A percentile compares a stretch with the other conserved stretches of the same genome.
Conservation (phyloP, 129 eudicot species). For the Chrysanthemum seticuspe region DNA sequence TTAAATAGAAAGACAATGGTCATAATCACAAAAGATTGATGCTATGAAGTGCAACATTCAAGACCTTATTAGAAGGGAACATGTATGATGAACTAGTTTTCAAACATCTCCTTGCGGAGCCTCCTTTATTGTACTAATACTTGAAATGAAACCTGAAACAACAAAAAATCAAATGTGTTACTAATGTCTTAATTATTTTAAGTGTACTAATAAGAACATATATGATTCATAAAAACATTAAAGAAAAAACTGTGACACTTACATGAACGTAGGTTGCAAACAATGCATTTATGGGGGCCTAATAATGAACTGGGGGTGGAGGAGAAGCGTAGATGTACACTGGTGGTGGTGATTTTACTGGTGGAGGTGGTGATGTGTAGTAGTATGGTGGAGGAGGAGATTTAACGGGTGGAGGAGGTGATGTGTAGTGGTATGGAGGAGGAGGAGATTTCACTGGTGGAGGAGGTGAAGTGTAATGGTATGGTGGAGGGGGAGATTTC, state of each 20-base stretch:
- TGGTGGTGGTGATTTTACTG: conserved; percentile 9
- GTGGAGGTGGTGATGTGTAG: conserved; percentile 20
- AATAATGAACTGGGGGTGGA: conserved; percentile 31
- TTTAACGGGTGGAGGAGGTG: conserved; percentile 26
- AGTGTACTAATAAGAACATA: not conserved
- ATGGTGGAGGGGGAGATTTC: conserved; percentile 22
- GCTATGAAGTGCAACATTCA: conserved; percentile 19
- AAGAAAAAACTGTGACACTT: not conserved
- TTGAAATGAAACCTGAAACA: conserved; percentile 25
- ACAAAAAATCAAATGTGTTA: not conserved
- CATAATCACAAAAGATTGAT: conserved; percentile 2
- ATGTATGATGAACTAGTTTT: conserved; percentile 21
- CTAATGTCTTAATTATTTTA: not conserved
- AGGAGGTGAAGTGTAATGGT: conserved; percentile 25
- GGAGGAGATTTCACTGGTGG: conserved; percentile 19
- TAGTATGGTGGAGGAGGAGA: conserved; percentile 17
- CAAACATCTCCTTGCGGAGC: conserved; percentile 32
- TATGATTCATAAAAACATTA: not conserved
- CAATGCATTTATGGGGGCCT: conserved; percentile 16
- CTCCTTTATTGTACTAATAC: conserved; percentile 29
- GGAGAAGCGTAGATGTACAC: conserved; percentile 31
- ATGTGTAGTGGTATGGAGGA: conserved; percentile 20
- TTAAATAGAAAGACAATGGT: conserved; percentile 29
- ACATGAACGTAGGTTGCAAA: not conserved
- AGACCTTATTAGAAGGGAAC: conserved; percentile 37